Base-by-base conservation (phyloP, 768 basidiomycete genomes). In the Infundibulicybe gibba region DNA sequence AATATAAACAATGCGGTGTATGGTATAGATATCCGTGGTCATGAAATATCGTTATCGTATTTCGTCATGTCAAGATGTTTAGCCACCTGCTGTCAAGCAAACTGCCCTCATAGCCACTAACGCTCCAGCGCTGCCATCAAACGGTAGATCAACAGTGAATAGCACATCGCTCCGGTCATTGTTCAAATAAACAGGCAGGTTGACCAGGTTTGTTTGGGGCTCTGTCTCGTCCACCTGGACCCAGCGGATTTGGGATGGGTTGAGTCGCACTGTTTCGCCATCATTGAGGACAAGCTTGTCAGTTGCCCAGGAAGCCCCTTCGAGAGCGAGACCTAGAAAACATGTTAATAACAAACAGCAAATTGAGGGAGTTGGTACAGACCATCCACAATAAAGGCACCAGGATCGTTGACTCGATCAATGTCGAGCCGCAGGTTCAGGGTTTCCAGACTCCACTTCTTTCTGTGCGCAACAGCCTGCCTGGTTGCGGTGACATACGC, bases 401-500 rank as follows among this genome's bases (percentile, higher is more conserved):
- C 77, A 2, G 84, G 83, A 51, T 88, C 85, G 54, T 79, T 90
- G 39, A 86, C 83, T 31, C 81, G 75, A 54, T 89, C 93, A 30
- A 97, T 80, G 46, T 91, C 91, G 16, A 99, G 71, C 47, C 84
- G 70, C 32, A 98, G 66, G 47, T 80, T 72, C 56, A 98, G 63
- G 6, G 90, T 92, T 65, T 99, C 95, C 52, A 99, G 68, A 64
- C 92, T 94, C 87, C 90, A 91, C 54, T 84, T 83, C 69, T 87
- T 92, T 46, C 84, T 76, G 61, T 97, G 94, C 2, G 95, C 97
- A 4, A 94, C 89, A n/a, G 90, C 83, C 65, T 99, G 95, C 43
- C 95, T 78, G 2, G 93, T 94, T 2, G 95, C 95, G 1, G 95
- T 97, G 57, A 98, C 79, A 62, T 93, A 98, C 3, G 94, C 94